Evolutionary conservation across 441 rosid species (phyloP).

Genomic region (Populus hybrid): DNA sequence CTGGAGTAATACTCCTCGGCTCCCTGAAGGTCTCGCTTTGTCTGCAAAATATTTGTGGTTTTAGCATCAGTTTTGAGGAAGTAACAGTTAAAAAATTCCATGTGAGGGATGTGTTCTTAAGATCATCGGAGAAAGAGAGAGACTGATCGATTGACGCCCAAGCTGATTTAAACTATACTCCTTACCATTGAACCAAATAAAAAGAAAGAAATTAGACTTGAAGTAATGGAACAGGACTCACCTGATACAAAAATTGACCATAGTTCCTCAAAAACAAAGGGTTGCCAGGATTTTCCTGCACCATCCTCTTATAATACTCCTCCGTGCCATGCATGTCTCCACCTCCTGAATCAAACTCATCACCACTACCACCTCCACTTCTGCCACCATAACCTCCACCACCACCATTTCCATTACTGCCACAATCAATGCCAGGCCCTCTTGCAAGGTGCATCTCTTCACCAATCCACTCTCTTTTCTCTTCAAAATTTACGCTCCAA

Average conservation of each 20-base stretch:
- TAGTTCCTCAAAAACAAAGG: too few species aligned
- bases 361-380: conserved; percentile 22
- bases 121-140: not conserved
- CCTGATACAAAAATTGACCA: too few species aligned
- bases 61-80: too few species aligned
- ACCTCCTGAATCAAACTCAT: conserved; percentile 26
- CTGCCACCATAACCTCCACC: conserved; percentile 16
- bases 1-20: conserved; percentile 17
- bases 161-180: too few species aligned
- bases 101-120: not conserved
- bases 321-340: conserved; percentile 37
- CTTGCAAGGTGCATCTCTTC: conserved; percentile 41
- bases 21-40: not conserved
- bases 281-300: too few species aligned
- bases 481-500: conserved; percentile 17
- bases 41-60: conserved; percentile 11
- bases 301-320: conserved; percentile 31
- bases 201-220: too few species aligned
- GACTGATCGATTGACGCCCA: too few species aligned
- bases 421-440: conserved; percentile 37
- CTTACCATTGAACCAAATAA: too few species aligned
- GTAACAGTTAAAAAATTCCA: too few species aligned
- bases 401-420: not conserved
- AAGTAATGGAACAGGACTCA: too few species aligned
- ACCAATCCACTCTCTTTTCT: conserved; percentile 10